Conservation (phyloP, 1,284 basidiomycete genomes). For the Pseudomicrostroma phylloplanum region DNA sequence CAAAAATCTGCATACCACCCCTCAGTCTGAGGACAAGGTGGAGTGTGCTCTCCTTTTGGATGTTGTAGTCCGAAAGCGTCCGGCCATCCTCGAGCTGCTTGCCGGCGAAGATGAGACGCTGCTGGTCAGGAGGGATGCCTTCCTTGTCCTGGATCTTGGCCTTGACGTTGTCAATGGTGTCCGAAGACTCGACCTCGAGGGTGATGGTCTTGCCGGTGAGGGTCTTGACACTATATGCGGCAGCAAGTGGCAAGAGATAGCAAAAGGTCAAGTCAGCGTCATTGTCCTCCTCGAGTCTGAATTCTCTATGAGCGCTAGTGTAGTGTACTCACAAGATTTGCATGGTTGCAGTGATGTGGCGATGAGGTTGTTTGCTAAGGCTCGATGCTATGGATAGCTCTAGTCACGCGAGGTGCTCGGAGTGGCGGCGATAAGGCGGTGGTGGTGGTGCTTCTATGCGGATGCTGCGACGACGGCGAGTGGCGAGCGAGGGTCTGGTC, state of each 20-base stretch:
- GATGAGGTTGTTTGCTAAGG: background rate
- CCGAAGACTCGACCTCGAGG: conserved; percentile 50
- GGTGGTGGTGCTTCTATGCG: background rate
- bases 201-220: conserved; percentile 53
- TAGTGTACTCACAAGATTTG: conserved; percentile 12
- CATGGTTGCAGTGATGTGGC: conserved; percentile 6
- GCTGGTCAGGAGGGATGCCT: conserved; percentile 48
- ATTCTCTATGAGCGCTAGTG: background rate
- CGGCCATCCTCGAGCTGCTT: conserved; percentile 49
- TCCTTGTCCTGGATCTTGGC: conserved; percentile 52
- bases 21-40: conserved; percentile 84
- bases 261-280: background rate
- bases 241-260: conserved; percentile 1
- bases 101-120: conserved; percentile 47
- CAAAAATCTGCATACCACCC: conserved; percentile 58
- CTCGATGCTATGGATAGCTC: background rate
- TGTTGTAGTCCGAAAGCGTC: conserved; percentile 59
- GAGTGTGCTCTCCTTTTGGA: conserved; percentile 97
- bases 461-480: background rate
- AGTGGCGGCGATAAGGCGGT: background rate
- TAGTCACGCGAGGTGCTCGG: too few species aligned
- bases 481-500: background rate
- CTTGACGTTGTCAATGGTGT: conserved; percentile 63
- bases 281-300: background rate
- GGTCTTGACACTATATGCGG: conserved; percentile 25